Base-by-base conservation (phyloP, 1,284 basidiomycete species). In the Naganishia sp. region DNA sequence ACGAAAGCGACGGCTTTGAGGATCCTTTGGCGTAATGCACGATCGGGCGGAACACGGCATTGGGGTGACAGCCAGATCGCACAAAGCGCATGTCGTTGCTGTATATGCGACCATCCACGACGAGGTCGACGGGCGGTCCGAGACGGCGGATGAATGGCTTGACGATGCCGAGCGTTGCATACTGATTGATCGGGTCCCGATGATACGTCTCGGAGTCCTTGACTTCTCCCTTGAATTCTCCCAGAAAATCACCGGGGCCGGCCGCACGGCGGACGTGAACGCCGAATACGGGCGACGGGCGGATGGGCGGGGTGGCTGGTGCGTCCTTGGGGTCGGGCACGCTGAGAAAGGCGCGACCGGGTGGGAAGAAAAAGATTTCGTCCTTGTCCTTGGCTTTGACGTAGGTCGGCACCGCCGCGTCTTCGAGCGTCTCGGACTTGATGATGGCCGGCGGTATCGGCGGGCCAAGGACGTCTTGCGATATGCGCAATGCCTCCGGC, bases 61-160 rank as follows among this genome's bases (percentile, higher is more conserved):
- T 97, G 9, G 94, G 93, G 70, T 89, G 84, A 77, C 94, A 98
- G 0, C 92, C 91, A 63, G 84, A 89, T 51, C 94, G 82, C 0
- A 89, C 87, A 77, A 90, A 97, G 18, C 91, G 82, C 0, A 85
- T 84, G 67, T 89, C 84, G 67, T 83, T 85, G 6, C 92, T 92
- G n/a, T 86, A 86, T n/a, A 85, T 82, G 17, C 94, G 81, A 0
- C 90, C 85, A 72, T 98, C 94, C 42, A 98, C 82, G 2, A 90
- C 88, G 15, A 96, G 77, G 69, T 88, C 88, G 68, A 94, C 82
- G 0, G 91, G 92, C 0, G 87, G 87, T 0, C 90, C 90, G 0
- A 97, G 77, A 7, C 90, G 83, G 68, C 91, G 89, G 0, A 96
- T 93, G 71, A 87, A 88, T 0, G 81, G 82, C 72, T 85, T 85